Conservation (phyloP, 1,284 basidiomycete genomes). For the Polyporus tsugae region DNA sequence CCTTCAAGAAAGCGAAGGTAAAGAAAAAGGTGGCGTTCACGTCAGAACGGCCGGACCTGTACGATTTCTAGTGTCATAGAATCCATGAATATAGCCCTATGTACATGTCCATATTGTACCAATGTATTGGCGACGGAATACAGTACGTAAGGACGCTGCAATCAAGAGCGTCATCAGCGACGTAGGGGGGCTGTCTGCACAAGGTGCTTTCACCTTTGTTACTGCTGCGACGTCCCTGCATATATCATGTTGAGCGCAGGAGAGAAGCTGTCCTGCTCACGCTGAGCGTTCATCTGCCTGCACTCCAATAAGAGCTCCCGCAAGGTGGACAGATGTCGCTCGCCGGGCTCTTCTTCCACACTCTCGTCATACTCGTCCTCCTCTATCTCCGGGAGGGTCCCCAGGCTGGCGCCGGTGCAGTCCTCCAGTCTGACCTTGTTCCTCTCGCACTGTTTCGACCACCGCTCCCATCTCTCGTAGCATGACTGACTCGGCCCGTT, state of each 20-base stretch:
- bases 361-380: slow-evolving; percentile 44
- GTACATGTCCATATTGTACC: slow-evolving; percentile 13
- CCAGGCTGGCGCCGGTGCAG: slow-evolving; percentile 68
- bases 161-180: background rate
- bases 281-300: slow-evolving; percentile 48
- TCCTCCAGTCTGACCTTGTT: slow-evolving; percentile 68
- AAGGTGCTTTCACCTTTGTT: slow-evolving; percentile 9
- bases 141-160: background rate
- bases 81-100: slow-evolving; percentile 28
- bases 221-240: slow-evolving; percentile 22
- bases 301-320: slow-evolving; percentile 59
- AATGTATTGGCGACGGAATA: background rate
- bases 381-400: slow-evolving; percentile 60
- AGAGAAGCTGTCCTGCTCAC: slow-evolving; percentile 28
- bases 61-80: slow-evolving; percentile 54
- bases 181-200: background rate
- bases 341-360: slow-evolving; percentile 41
- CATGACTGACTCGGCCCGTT: slow-evolving; percentile 55
- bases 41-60: slow-evolving; percentile 71
- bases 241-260: slow-evolving; percentile 31
- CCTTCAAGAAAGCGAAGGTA: slow-evolving; percentile 53
- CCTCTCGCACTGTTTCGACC: slow-evolving; percentile 62
- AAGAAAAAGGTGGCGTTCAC: slow-evolving; percentile 78
- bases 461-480: slow-evolving; percentile 70
- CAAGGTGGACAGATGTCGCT: slow-evolving; percentile 45